These are phyloP conservation scores for Phlebiopsis flavidoalba DNA, from an alignment of 768 basidiomycete species.

Conservation along the genomic window DNA sequence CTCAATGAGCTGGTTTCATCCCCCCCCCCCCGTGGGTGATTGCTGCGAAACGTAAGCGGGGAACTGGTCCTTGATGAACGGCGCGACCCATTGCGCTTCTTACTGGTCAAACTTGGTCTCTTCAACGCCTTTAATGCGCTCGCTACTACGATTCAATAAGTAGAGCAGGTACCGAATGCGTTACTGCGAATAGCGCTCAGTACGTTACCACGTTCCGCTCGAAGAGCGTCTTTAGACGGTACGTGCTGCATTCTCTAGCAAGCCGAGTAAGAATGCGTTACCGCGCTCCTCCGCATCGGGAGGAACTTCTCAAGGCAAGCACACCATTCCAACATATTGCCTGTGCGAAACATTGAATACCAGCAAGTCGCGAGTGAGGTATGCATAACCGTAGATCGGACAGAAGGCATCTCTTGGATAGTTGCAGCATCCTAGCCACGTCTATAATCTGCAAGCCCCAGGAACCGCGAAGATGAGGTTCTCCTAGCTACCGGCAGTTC, in stretches of 20 bases:
- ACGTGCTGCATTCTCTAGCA: constrained; percentile 82
- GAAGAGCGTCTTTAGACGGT: constrained; percentile 66
- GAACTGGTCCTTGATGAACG: constrained; percentile 92
- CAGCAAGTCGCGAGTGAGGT: constrained; percentile 2
- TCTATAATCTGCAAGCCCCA: constrained; percentile 76
- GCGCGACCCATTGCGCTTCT: constrained; percentile 91
- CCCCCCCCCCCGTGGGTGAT: too few relatives aligned
- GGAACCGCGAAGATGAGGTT: constrained; percentile 94
- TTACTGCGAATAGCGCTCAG: background rate
- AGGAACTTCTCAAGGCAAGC: constrained; percentile 74
- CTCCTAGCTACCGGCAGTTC: constrained; percentile 85
- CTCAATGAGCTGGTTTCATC: constrained; percentile 79
- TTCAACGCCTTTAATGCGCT: constrained; percentile 85
- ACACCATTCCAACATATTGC: constrained; percentile 82
- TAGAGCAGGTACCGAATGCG: background rate
- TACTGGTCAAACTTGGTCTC: constrained; percentile 87
- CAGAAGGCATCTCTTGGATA: constrained; percentile 76
- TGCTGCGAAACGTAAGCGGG: constrained; percentile 82
- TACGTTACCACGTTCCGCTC: constrained; percentile 70
- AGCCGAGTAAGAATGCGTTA: constrained; percentile 63
- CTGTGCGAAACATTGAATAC: constrained; percentile 35
- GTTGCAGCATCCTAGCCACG: constrained; percentile 78
- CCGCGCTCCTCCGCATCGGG: constrained; percentile 74
- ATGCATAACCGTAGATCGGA: constrained; percentile 27
- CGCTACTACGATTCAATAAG: constrained; percentile 44